phyloP scores from a whole-genome alignment of 768 basidiomycete genomes.

The Exidia glandulosa region DNA sequence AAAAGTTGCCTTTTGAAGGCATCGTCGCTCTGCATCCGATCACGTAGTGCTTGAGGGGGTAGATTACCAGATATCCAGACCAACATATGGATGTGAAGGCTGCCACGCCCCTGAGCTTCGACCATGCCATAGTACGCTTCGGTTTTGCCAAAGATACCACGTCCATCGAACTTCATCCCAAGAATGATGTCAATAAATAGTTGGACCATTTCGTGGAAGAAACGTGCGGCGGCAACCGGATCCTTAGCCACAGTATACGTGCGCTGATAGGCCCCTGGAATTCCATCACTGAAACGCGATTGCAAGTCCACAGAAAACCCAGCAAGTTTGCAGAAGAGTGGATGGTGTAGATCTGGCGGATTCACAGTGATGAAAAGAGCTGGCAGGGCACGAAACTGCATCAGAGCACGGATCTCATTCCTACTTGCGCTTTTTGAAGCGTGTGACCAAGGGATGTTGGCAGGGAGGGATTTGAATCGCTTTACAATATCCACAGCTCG shows the following conservation, averaged over 20 bases:
- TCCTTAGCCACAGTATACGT: neutral
- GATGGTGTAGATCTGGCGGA: neutral
- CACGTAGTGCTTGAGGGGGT: conserved; percentile 1
- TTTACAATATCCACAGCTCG: neutral
- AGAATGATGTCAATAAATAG: neutral
- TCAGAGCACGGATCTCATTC: neutral
- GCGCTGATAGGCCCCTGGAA: neutral
- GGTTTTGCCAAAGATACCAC: conserved; percentile 1
- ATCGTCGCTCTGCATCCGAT: neutral
- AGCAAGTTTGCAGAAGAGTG: neutral
- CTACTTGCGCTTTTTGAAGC: neutral
- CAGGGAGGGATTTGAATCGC: neutral
- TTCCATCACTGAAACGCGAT: neutral
- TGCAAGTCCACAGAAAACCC: neutral
- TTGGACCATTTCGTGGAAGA: neutral
- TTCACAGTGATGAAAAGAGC: neutral
- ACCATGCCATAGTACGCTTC: conserved; percentile 1
- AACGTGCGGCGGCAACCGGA: neutral
- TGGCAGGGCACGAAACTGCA: neutral
- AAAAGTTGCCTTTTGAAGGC: neutral
- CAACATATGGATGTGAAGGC: neutral
- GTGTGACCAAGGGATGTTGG: neutral
- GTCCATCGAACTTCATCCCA: neutral
- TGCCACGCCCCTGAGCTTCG: conserved; percentile 2
- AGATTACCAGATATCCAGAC: conserved; percentile 2